Percentiles rank a stretch among this genome's conserved stretches.
Conservation (phyloP, 192 early-diverging fungal genomes). For the Backusella australiensis region DNA sequence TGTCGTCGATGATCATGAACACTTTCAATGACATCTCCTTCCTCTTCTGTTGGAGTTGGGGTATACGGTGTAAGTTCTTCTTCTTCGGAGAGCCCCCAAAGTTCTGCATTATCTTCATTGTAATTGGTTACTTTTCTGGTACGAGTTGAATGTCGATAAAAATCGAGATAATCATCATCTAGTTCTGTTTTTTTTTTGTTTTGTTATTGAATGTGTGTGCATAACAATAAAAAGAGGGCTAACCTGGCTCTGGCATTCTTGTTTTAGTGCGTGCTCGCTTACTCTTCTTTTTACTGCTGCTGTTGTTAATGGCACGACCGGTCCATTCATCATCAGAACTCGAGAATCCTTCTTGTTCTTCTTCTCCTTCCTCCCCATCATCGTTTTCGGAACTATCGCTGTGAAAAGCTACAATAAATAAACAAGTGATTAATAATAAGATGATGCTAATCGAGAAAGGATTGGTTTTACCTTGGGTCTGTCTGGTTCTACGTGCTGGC, state of each 20-base stretch:
- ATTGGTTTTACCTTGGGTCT: not conserved
- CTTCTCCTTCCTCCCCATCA: no score
- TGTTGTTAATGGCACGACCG: not conserved
- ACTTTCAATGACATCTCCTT: conserved; percentile 58
- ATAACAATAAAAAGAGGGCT: not conserved
- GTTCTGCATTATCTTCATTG: conserved; percentile 43
- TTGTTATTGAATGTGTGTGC: not conserved
- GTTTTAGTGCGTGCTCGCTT: not conserved
- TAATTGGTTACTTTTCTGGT: conserved; percentile 32
- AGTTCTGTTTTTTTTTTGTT: not conserved
- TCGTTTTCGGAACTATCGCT: not conserved
- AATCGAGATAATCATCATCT: conserved; percentile 16
- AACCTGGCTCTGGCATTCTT: not conserved
- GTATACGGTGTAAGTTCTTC: conserved; percentile 21
- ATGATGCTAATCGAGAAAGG: not conserved
- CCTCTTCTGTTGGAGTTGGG: conserved; percentile 32
- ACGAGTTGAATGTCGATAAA: conserved; percentile 38
- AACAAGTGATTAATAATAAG: not conserved
- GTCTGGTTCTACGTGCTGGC: not conserved
- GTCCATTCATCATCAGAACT: conserved; percentile 2
- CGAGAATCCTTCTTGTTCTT: not conserved
- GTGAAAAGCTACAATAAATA: not conserved
- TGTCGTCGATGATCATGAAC: conserved; percentile 47
- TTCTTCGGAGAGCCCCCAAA: conserved; percentile 37
- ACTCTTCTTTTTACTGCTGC: conserved; percentile 1